Conservation (phyloP, 2,329 filamentous ascomycete species). For the Stylonectria norvegica region DNA sequence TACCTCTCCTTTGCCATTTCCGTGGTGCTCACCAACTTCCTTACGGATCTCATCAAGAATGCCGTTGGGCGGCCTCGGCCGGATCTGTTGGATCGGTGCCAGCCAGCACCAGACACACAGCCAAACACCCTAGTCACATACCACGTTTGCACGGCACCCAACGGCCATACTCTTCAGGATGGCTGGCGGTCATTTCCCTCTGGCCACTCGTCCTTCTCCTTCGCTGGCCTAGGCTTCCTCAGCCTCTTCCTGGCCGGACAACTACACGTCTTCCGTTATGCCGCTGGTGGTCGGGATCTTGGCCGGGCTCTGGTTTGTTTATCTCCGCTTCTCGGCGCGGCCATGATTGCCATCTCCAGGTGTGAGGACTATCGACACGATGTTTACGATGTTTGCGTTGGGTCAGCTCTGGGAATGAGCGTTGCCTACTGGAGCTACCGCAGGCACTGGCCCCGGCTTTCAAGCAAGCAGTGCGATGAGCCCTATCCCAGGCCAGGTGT, state of each 20-base stretch:
- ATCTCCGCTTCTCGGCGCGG: slow-evolving; percentile 57
- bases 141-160: slow-evolving; percentile 68
- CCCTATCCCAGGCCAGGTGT: slow-evolving; percentile 50
- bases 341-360: slow-evolving; percentile 65
- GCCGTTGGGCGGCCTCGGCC: slow-evolving; percentile 70
- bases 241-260: slow-evolving; percentile 68
- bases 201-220: slow-evolving; percentile 76
- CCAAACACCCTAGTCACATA: slow-evolving; percentile 56
- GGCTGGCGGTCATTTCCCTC: slow-evolving; percentile 82
- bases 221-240: slow-evolving; percentile 73
- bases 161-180: slow-evolving; percentile 69
- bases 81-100: slow-evolving; percentile 70
- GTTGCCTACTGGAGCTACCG: slow-evolving; percentile 65
- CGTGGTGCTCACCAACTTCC: slow-evolving; percentile 71
- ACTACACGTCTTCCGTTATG: slow-evolving; percentile 53
- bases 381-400: slow-evolving; percentile 64
- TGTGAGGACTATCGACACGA: slow-evolving; percentile 71
- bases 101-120: slow-evolving; percentile 55
- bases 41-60: slow-evolving; percentile 92
- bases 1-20: slow-evolving; percentile 76
- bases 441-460: slow-evolving; percentile 58
- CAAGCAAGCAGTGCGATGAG: slow-evolving; percentile 51
- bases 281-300: slow-evolving; percentile 47
- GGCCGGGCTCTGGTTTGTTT: slow-evolving; percentile 56
- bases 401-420: slow-evolving; percentile 56